Conservation (phyloP, 164 flowering plant species). For the Litsea cubeba region DNA sequence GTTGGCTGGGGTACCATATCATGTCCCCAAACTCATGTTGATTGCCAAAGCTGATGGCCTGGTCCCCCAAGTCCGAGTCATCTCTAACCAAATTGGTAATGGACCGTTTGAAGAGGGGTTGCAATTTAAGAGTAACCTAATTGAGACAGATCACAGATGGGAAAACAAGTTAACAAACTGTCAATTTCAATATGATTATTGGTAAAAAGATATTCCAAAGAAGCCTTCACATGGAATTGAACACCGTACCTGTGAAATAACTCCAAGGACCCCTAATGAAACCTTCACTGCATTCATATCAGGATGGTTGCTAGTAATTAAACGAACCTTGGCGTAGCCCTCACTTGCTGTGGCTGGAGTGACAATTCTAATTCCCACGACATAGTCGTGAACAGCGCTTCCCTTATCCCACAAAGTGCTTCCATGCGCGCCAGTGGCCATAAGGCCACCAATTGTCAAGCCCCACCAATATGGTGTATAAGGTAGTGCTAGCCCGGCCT, state of each 20-base stretch:
- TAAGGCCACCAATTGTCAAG: constrained; percentile 58
- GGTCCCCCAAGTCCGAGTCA: constrained; percentile 49
- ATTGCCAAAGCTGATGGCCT: constrained; percentile 38
- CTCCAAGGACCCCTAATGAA: constrained; percentile 78
- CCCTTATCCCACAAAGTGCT: constrained; percentile 70
- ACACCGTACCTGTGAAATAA: constrained; percentile 58
- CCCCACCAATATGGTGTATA: constrained; percentile 85
- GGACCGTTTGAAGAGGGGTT: constrained; percentile 64
- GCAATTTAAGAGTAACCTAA: constrained; percentile 56
- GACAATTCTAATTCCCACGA: constrained; percentile 41
- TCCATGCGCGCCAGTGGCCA: constrained; percentile 76
- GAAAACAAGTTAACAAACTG: background rate
- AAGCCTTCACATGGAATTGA: background rate
- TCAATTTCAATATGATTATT: background rate
- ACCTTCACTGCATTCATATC: constrained; percentile 54
- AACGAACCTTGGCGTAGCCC: constrained; percentile 47
- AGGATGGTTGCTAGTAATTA: constrained; percentile 20
- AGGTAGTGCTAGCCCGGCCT: constrained; percentile 55
- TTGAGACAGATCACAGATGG: background rate
- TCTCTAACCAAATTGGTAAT: constrained; percentile 27
- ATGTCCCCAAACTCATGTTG: constrained; percentile 51
- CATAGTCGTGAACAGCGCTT: constrained; percentile 63
- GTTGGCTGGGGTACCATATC: constrained; percentile 41
- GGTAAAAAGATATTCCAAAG: background rate
- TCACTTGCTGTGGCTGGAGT: constrained; percentile 41